These are phyloP conservation scores for Acanthamoeba sp. DNA, from an alignment of 208 protist species.

Conservation along the genomic window DNA sequence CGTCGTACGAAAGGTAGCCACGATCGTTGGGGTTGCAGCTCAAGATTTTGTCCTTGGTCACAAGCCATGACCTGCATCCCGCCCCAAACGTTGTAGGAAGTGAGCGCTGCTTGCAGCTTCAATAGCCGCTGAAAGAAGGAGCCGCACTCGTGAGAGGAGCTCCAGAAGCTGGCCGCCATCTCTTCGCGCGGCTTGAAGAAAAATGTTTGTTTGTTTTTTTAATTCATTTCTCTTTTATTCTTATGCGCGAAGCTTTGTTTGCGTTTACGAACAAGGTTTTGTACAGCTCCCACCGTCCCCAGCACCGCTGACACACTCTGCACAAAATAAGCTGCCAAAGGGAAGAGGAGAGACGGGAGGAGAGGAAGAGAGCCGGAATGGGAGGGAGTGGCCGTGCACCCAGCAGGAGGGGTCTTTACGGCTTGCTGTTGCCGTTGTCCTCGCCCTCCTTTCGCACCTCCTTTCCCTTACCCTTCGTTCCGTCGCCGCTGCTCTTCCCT, in stretches of 20 bases:
- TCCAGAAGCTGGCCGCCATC: conserved; percentile 57
- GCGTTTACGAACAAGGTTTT: not conserved
- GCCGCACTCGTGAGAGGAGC: conserved; percentile 8
- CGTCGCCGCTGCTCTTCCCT: not conserved
- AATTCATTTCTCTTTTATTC: not conserved
- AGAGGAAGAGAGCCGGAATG: too few species aligned
- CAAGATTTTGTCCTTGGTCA: conserved; percentile 15
- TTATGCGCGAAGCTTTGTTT: not conserved
- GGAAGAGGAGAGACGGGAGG: too few species aligned
- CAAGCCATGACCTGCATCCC: not conserved
- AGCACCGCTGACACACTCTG: too few species aligned
- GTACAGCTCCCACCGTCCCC: not conserved
- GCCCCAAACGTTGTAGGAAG: not conserved
- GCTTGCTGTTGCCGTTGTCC: not conserved
- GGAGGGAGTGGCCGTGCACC: too few species aligned
- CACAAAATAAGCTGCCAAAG: too few species aligned
- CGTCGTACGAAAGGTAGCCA: conserved; percentile 23
- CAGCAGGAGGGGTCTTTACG: too few species aligned
- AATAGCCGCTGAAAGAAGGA: not conserved
- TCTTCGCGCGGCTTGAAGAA: not conserved
- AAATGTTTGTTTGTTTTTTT: not conserved
- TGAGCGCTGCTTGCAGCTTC: too few species aligned
- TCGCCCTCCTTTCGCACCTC: not conserved
- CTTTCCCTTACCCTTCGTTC: not conserved
- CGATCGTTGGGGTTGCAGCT: conserved; percentile 60